Conservation (phyloP, 108 stramenopile genomes). For the Cyclotella cryptica region DNA sequence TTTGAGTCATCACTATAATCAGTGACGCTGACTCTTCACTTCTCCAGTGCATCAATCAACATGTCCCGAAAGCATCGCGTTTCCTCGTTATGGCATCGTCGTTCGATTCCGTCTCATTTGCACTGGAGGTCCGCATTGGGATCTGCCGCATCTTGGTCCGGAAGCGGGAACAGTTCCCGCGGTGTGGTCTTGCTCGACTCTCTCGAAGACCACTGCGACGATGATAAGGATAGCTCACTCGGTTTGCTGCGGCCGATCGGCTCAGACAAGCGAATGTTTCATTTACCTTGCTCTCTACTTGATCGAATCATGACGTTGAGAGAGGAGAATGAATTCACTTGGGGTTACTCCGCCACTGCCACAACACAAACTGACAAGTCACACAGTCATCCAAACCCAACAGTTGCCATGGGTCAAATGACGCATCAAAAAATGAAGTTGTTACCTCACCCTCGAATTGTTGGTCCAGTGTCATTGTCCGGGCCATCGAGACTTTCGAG, state of each 20-base stretch:
- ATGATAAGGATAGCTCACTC: too few relatives aligned
- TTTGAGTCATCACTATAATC: too few relatives aligned
- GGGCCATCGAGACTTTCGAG: neutral
- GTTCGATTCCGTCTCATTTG: constrained; percentile 32
- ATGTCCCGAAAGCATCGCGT: too few relatives aligned
- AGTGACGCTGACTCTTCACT: too few relatives aligned
- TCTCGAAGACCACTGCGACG: too few relatives aligned
- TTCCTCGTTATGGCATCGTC: too few relatives aligned
- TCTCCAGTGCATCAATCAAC: too few relatives aligned
- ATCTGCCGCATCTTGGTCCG: constrained; percentile 37
- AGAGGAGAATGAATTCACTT: too few relatives aligned
- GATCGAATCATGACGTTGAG: constrained; percentile 18
- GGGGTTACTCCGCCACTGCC: too few relatives aligned
- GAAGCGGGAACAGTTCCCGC: constrained; percentile 51
- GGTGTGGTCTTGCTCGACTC: constrained; percentile 8
- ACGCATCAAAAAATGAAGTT: constrained; percentile 7
- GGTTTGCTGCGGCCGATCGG: constrained; percentile 16
- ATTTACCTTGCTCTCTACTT: constrained; percentile 28
- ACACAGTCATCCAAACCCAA: too few relatives aligned
- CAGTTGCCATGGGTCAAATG: too few relatives aligned
- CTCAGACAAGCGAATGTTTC: constrained; percentile 40
- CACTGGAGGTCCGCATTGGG: constrained; percentile 44
- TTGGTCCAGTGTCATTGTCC: constrained; percentile 1
- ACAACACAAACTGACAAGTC: too few relatives aligned
- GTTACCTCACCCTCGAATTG: constrained; percentile 38